Conservation (phyloP, 2,329 filamentous ascomycete genomes). For the Venturia effusa region DNA sequence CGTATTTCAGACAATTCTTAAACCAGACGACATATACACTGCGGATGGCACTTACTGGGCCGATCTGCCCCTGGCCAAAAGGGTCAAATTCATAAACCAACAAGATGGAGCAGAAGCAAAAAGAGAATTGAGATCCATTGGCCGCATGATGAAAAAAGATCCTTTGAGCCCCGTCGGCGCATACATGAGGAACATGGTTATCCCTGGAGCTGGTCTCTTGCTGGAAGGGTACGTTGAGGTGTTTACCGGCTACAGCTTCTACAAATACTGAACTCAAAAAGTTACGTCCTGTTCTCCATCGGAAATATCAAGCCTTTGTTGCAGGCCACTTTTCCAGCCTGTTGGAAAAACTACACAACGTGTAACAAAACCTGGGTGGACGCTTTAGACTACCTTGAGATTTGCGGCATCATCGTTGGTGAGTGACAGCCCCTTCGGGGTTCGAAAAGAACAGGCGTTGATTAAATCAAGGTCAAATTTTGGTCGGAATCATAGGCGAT, state of each 20-base stretch:
- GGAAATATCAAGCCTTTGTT: slow-evolving; percentile 85
- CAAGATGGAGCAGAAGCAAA: slow-evolving; percentile 61
- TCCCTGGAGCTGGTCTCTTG: slow-evolving; percentile 84
- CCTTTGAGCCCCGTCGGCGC: slow-evolving; percentile 72
- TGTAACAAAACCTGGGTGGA: slow-evolving; percentile 75
- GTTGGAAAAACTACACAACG: slow-evolving; percentile 57
- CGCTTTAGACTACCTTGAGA: slow-evolving; percentile 82
- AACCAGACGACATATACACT: slow-evolving; percentile 81
- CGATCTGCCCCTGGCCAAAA: slow-evolving; percentile 61
- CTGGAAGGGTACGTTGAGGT: slow-evolving; percentile 55
- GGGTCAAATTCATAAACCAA: slow-evolving; percentile 62
- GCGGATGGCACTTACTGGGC: slow-evolving; percentile 84
- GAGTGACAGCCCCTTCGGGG: neutral
- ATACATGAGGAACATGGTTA: slow-evolving; percentile 84
- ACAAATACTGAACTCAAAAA: slow-evolving; percentile 19
- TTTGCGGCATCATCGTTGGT: slow-evolving; percentile 77
- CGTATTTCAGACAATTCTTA: slow-evolving; percentile 68
- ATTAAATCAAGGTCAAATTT: slow-evolving; percentile 47
- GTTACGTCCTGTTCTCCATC: slow-evolving; percentile 94
- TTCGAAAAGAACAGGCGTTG: neutral
- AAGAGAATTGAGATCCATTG: slow-evolving; percentile 56
- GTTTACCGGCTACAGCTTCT: neutral
- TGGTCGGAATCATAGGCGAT: slow-evolving; percentile 71
- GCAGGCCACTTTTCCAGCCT: slow-evolving; percentile 59
- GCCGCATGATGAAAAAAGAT: slow-evolving; percentile 74